Conservation (phyloP, 768 basidiomycete genomes). For the Auricularia auricula-judae region DNA sequence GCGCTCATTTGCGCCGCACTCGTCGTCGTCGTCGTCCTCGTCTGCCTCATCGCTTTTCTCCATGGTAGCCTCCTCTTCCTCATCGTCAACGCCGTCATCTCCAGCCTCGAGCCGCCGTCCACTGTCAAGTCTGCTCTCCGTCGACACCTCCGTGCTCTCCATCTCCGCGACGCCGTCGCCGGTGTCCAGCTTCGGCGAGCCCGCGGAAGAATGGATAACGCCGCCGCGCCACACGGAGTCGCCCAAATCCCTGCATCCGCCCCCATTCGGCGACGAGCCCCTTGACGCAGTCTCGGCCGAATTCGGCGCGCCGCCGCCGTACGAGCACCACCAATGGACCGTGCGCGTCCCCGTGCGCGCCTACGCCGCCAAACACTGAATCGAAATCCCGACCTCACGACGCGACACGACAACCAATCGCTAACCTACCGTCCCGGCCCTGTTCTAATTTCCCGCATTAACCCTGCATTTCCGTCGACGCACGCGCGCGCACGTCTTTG, state of each 20-base stretch:
- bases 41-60: not conserved
- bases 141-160: not conserved
- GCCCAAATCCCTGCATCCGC: not conserved
- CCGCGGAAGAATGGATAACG: not conserved
- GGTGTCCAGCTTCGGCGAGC: not conserved
- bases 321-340: slow-evolving; percentile 9
- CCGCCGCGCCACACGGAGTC: not conserved
- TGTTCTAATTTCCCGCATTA: no score
- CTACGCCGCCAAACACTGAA: not conserved
- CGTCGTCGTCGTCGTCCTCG: not conserved
- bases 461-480: no score
- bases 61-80: not conserved
- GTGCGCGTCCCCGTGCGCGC: slow-evolving; percentile 5
- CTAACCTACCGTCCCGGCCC: no score
- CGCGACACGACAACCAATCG: no score
- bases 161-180: not conserved
- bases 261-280: not conserved
- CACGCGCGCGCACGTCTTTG: no score
- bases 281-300: not conserved
- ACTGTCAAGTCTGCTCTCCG: not conserved
- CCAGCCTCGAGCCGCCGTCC: not conserved
- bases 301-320: slow-evolving; percentile 6
- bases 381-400: no score
- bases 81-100: not conserved
- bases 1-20: not conserved